Conservation (phyloP, 257 asterid genomes). For the Euphrasia confusa region DNA sequence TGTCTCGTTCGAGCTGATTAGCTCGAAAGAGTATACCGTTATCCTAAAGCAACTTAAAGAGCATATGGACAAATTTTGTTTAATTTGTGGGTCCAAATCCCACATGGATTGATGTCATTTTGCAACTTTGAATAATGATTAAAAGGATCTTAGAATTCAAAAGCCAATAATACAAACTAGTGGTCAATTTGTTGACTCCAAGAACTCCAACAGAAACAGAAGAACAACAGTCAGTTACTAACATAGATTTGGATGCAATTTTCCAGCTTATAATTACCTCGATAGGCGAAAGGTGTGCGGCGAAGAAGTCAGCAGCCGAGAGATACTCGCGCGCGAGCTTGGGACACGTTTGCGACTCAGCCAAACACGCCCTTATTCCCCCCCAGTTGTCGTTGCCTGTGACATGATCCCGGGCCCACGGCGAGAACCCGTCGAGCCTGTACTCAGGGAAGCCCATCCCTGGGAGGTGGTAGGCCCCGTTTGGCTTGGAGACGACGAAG, state of each 20-base stretch:
- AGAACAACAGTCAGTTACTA: neutral
- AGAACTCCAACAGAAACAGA: neutral
- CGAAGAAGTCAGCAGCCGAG: neutral
- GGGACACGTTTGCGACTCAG: neutral
- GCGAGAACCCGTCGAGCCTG: neutral
- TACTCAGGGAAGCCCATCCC: neutral
- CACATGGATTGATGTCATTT: neutral
- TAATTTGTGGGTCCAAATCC: neutral
- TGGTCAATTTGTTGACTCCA: neutral
- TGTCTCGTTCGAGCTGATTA: neutral
- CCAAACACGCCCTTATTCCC: constrained; percentile 7
- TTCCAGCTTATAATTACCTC: constrained; percentile 2
- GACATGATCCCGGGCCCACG: neutral
- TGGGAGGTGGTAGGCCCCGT: neutral
- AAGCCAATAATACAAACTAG: neutral
- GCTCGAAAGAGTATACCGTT: no score
- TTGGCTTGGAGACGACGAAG: neutral
- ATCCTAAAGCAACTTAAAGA: neutral
- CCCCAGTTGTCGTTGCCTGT: neutral
- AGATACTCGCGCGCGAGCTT: neutral
- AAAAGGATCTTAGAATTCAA: neutral
- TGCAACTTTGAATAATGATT: neutral
- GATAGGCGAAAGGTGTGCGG: neutral
- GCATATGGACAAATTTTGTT: neutral
- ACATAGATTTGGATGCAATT: neutral